Percentiles rank a stretch among this genome's conserved stretches.
Conservation (phyloP, 129 eudicot genomes). For the Lactuca saligna region DNA sequence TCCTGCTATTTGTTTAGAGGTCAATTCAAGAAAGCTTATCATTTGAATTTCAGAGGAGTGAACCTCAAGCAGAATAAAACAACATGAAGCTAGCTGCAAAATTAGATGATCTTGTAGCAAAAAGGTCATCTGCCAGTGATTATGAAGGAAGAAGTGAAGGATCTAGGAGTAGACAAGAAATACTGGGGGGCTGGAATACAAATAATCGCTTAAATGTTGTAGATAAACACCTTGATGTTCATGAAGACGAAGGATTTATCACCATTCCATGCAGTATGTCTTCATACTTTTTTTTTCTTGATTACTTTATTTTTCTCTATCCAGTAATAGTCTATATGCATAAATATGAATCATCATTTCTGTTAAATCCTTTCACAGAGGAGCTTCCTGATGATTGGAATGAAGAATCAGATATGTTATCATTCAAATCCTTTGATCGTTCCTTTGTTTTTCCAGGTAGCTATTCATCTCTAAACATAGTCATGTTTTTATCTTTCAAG, state of each 20-base stretch:
- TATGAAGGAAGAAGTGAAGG: slow-evolving; percentile 33
- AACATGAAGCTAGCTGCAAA: slow-evolving; percentile 41
- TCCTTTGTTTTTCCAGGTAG: slow-evolving; percentile 85
- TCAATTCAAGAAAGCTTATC: slow-evolving; percentile 5
- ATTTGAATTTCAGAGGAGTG: slow-evolving; percentile 36
- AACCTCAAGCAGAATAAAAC: slow-evolving; percentile 25
- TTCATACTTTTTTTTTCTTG: slow-evolving; percentile 13
- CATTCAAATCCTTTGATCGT: slow-evolving; percentile 72
- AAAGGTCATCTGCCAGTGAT: slow-evolving; percentile 35
- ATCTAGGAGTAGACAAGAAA: slow-evolving; percentile 34
- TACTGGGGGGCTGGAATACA: slow-evolving; percentile 22
- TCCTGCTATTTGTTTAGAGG: slow-evolving; percentile 6
- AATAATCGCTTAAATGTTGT: slow-evolving; percentile 30
- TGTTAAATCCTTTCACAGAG: slow-evolving; percentile 45
- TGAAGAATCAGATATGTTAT: slow-evolving; percentile 52
- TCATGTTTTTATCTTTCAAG: neutral
- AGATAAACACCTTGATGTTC: slow-evolving; percentile 67
- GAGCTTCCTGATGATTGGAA: slow-evolving; percentile 72
- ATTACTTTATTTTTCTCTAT: slow-evolving; percentile 12
- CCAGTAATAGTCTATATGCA: neutral
- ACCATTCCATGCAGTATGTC: slow-evolving; percentile 63
- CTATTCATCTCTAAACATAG: slow-evolving; percentile 3
- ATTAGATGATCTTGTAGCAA: slow-evolving; percentile 63
- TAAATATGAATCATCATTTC: slow-evolving; percentile 1
- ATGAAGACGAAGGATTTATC: slow-evolving; percentile 77